Percentiles rank a stretch among this genome's conserved stretches.
These are phyloP conservation scores for Calcarisporium arbuscula DNA, from an alignment of 2,329 filamentous ascomycete genomes.

Conservation along the genomic window DNA sequence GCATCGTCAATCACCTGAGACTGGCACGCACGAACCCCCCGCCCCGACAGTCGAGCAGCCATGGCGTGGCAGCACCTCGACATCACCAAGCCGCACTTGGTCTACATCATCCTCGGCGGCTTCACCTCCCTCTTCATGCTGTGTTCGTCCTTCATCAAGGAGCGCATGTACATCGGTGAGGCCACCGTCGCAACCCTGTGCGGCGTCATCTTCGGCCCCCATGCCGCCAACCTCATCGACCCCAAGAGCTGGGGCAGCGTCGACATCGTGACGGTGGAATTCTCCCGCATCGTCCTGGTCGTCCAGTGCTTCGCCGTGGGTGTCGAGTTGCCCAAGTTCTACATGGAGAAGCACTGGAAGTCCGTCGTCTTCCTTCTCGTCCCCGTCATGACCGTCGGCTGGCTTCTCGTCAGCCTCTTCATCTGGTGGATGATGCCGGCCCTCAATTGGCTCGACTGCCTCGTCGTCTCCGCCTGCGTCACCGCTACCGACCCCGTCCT, in stretches of 20 bases:
- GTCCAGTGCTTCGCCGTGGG: slow-evolving; percentile 91
- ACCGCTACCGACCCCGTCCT: slow-evolving; percentile 96
- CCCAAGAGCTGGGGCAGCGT: slow-evolving; percentile 72
- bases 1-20: no score
- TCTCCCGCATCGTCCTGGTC: slow-evolving; percentile 82
- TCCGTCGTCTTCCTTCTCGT: slow-evolving; percentile 84
- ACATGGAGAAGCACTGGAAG: slow-evolving; percentile 97
- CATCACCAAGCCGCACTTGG: slow-evolving; percentile 92
- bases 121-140: slow-evolving; percentile 99
- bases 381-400: slow-evolving; percentile 96
- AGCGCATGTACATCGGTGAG: slow-evolving; percentile 97
- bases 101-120: slow-evolving; percentile 95
- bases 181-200: slow-evolving; percentile 87
- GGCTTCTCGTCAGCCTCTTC: slow-evolving; percentile 86
- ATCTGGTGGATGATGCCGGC: slow-evolving; percentile 83
- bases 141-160: slow-evolving; percentile 95
- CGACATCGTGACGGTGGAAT: slow-evolving; percentile 83
- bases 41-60: no score
- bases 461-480: slow-evolving; percentile 84
- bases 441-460: slow-evolving; percentile 82
- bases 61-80: slow-evolving; percentile 79
- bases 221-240: slow-evolving; percentile 75
- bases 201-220: slow-evolving; percentile 83
- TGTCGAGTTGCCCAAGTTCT: slow-evolving; percentile 83
- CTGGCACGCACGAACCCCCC: no score